Evolutionary conservation across 140 eudicot genomes (phyloP), one percentile per base, ranked within the genome.

Genomic region (Oenanthe javanica): DNA sequence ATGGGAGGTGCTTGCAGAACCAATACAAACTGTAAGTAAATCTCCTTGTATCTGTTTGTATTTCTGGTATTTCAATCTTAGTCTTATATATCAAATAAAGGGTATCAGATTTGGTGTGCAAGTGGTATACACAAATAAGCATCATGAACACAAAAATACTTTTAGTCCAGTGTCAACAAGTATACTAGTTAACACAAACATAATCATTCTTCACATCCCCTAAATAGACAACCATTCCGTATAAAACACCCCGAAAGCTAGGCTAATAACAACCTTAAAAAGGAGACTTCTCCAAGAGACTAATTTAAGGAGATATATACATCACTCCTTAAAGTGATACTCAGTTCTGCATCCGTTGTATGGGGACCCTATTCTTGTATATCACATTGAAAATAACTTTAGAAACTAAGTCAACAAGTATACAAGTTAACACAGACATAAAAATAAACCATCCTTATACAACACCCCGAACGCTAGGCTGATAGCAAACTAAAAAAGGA

Each of bases 1-100:
- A 19, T 95, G 98, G 99, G 99, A 95, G 89, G 97, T 95, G 83
- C 99, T 95, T 81, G 99, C 99, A 55, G 99, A 95, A 88, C 97
- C 98, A 70, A 92, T 94, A 84, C 98, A 94, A 82, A 92, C 97
- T 1, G 97, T 94, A 90, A 77, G 96, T 79, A 40, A 77, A 85
- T 78, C 21, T 3, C 19, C 42, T 67, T 12, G 73, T 67, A 67
- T 13, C 21, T 67, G 15, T 2, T 43, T 4, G 14, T 3, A 21
- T 11, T 42, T 12, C 9, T 67, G 2, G 31, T 25, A 0, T 67
- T 61, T 61, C 5, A 67, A 31, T 67, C 43, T 11, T 67, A 25
- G 73, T 67, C 73, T 6, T 27, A 45, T 67, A n/a, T n/a, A 6
- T 61, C 11, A n/a, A 12, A 61, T 61, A n/a, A n/a, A n/a, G 69